A percentile compares a stretch with the other conserved stretches of the same genome.
phyloP scores from a whole-genome alignment of 1,284 basidiomycete species.

The Thelephora terrestris region DNA sequence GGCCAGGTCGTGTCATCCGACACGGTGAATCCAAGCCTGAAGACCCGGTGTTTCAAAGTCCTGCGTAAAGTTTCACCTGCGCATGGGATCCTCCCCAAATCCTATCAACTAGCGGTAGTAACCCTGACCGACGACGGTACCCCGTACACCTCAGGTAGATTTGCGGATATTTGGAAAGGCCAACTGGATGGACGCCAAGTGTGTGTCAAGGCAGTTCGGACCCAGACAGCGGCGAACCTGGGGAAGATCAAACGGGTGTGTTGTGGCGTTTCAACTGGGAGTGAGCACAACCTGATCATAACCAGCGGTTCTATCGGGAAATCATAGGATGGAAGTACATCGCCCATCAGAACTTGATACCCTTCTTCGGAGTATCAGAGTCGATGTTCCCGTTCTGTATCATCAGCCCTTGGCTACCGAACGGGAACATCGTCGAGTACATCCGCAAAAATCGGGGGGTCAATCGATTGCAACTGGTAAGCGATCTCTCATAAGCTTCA shows the following conservation, averaged over 20 bases:
- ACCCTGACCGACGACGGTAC: not conserved
- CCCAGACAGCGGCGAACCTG: not conserved
- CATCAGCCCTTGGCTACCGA: constrained; percentile 1
- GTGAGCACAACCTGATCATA: not conserved
- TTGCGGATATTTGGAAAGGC: not conserved
- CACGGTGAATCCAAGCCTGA: not conserved
- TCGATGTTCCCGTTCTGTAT: not conserved
- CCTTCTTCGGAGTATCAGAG: constrained; percentile 1
- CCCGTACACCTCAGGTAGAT: not conserved
- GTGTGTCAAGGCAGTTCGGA: constrained; percentile 4
- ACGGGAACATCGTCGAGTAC: constrained; percentile 2
- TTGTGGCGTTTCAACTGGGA: not conserved
- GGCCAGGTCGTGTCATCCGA: not conserved
- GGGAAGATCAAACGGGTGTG: not conserved
- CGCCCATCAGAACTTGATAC: constrained; percentile 1
- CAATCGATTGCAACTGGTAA: constrained; percentile 6
- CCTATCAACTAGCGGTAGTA: not conserved
- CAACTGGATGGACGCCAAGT: not conserved
- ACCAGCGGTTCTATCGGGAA: not conserved
- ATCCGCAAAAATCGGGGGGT: not conserved
- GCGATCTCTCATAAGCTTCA: not conserved
- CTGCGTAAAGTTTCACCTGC: not conserved
- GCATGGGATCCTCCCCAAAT: not conserved
- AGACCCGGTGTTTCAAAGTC: not conserved
- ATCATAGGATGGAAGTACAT: constrained; percentile 1